phyloP scores from a whole-genome alignment of 2,329 filamentous ascomycete species.

The Xylariales sp. region DNA sequence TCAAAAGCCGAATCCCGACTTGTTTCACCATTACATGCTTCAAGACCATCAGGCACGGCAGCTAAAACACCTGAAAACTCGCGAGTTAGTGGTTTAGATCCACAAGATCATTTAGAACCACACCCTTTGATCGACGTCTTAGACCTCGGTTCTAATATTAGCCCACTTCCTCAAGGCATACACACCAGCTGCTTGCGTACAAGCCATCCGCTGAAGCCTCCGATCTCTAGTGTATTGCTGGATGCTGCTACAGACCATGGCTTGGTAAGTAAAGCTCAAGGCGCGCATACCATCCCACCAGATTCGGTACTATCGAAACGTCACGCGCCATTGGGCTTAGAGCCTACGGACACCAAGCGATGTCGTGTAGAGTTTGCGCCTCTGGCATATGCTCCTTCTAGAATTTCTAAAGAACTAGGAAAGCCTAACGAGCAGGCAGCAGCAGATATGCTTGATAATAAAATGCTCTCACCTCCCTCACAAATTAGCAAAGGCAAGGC shows the following conservation, averaged over 20 bases:
- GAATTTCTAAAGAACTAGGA: conserved; percentile 2
- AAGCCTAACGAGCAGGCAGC: conserved; percentile 14
- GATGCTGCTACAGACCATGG: conserved; percentile 56
- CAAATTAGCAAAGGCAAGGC: conserved; percentile 39
- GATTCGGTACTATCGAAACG: conserved; percentile 41
- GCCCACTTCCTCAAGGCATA: conserved; percentile 53
- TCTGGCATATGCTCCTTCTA: conserved; percentile 6
- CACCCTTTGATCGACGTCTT: conserved; percentile 15
- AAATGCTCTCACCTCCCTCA: conserved; percentile 36
- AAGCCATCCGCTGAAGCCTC: conserved; percentile 52
- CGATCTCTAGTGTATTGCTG: conserved; percentile 54
- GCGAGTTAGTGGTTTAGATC: conserved; percentile 11
- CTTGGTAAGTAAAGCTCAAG: conserved; percentile 51
- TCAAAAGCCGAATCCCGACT: conserved; percentile 11
- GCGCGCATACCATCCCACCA: conserved; percentile 24
- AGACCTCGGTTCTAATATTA: conserved; percentile 23
- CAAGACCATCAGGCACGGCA: conserved; percentile 1
- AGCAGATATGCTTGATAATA: conserved; percentile 17
- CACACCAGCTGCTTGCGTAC: conserved; percentile 57
- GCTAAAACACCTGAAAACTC: neutral
- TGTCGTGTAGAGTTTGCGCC: conserved; percentile 45
- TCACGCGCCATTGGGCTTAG: conserved; percentile 32
- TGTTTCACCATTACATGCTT: neutral
- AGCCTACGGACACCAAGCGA: conserved; percentile 44
- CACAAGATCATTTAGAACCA: neutral